A percentile compares a stretch with the other conserved stretches of the same genome.
Conservation (phyloP, 805 yeast species). For the Metschnikowia hibisci region DNA sequence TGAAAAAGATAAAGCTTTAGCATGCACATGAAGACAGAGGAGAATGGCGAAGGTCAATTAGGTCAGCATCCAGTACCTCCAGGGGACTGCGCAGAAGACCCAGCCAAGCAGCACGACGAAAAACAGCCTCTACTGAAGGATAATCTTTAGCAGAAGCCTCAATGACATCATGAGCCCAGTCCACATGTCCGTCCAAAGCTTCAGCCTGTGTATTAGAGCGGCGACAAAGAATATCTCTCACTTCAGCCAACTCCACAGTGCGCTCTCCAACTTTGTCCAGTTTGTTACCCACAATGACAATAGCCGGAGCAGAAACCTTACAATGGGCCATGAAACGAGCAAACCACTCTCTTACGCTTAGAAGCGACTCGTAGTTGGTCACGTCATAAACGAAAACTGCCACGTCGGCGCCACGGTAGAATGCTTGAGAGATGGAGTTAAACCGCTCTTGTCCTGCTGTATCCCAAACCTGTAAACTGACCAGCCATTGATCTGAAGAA, state of each 20-base stretch:
- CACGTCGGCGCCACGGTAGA: conserved; percentile 57
- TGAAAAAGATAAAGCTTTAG: no score
- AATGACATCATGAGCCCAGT: conserved; percentile 32
- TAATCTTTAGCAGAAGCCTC: conserved; percentile 33
- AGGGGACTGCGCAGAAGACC: conserved; percentile 19
- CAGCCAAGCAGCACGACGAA: conserved; percentile 34
- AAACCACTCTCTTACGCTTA: conserved; percentile 47
- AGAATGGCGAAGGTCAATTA: neutral
- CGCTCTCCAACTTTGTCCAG: conserved; percentile 35
- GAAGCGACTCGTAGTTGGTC: conserved; percentile 48
- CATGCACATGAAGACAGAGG: conserved; percentile 6
- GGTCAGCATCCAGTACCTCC: neutral
- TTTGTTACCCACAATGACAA: conserved; percentile 53
- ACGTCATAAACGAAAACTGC: conserved; percentile 52
- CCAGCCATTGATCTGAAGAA: conserved; percentile 11
- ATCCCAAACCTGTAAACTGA: conserved; percentile 54
- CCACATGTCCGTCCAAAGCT: conserved; percentile 25
- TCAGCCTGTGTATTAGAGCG: conserved; percentile 15
- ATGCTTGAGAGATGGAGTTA: conserved; percentile 49
- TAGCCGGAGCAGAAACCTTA: conserved; percentile 44
- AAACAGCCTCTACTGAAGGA: conserved; percentile 31
- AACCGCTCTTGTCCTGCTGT: conserved; percentile 48
- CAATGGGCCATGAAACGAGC: conserved; percentile 46
- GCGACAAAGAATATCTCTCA: conserved; percentile 29
- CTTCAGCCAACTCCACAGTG: conserved; percentile 35